A percentile compares a stretch with the other conserved stretches of the same genome.
Evolutionary conservation across 768 basidiomycete genomes (phyloP).

Genomic region (Russula olivacea): DNA sequence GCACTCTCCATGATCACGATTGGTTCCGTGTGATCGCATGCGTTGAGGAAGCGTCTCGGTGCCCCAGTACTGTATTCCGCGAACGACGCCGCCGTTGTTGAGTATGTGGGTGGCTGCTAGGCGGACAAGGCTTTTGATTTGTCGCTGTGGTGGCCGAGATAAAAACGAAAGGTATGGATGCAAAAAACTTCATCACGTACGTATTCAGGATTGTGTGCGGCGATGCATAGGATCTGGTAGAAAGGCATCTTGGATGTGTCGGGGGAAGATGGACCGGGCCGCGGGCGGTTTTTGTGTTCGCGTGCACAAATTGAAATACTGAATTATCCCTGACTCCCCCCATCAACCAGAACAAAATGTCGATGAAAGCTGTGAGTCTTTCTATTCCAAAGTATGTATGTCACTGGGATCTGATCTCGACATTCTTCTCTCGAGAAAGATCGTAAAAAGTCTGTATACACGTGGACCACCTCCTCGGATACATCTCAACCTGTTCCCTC

Average conservation of each 20-base stretch:
- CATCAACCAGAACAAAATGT: conserved; percentile 39
- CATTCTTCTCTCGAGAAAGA: conserved; percentile 31
- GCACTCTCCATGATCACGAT: conserved; percentile 66
- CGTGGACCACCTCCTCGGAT: conserved; percentile 1
- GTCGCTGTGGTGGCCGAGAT: conserved; percentile 42
- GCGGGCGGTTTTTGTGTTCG: not conserved
- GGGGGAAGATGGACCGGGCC: conserved; percentile 18
- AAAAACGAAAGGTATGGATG: not conserved
- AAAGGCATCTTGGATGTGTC: conserved; percentile 76
- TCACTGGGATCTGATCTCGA: not conserved
- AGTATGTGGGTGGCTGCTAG: conserved; percentile 68
- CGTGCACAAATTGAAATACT: not conserved
- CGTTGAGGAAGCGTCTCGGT: conserved; percentile 65
- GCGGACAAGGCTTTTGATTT: conserved; percentile 68
- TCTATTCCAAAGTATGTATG: not conserved
- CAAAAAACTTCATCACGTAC: conserved; percentile 37
- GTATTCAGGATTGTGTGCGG: conserved; percentile 68
- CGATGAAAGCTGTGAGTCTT: conserved; percentile 64
- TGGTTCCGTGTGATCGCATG: conserved; percentile 58
- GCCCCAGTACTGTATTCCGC: conserved; percentile 72
- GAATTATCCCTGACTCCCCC: not conserved
- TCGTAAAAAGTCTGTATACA: conserved; percentile 50
- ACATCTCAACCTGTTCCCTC: conserved; percentile 11
- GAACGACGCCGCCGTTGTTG: conserved; percentile 73
- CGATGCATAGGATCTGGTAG: conserved; percentile 82